Base-by-base conservation (phyloP, 2,329 filamentous ascomycete species). In the Claviceps arundinis region DNA sequence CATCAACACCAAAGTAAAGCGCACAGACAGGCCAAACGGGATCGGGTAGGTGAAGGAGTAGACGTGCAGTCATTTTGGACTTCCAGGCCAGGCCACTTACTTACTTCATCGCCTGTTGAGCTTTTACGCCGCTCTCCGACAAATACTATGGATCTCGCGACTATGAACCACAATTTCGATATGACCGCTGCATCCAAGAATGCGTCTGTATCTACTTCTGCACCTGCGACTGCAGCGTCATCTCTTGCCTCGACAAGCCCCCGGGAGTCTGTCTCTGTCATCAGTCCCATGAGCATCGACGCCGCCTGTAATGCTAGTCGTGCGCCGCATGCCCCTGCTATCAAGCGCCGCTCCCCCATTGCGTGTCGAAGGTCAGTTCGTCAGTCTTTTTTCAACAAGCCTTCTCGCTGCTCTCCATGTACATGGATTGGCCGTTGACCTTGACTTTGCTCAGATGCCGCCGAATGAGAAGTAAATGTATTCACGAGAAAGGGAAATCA, bases 401-500 rank as follows among this genome's bases (percentile, higher is more conserved):
- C 9, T 34, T 34, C 30, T 34, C 11, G 9, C 30, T 11, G 3
- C 22, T 14, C 16, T 3, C 11, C 19, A 9, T 41, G 16, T 5
- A 19, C 6, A 5, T 14, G 19, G 5, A 3, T 14, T 17, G 13
- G 24, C 24, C 24, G 6, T 17, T 46, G 26, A 46, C 6, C 8
- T 50, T 37, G 9, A 37, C 40, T 8, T 26, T 24, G 37, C 52
- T 16, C 50, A 76, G 74, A 67, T 80, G 76, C 56, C 75, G 76
- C 37, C 73, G 75, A 37, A 74, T 78, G 69, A 72, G 76, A 54
- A 77, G 73, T 61, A 80, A 78, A 64, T 80, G 76, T 57, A 59
- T 74, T 17, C 74, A 78, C 56, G 72, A 76, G 8, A 73, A 70
- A 49, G 68, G 65, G 4, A 62, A 64, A 22, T 66, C 75, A 26